Evolutionary conservation across 176 grass and related monocot species (phyloP).

Genomic region (Poa annua): DNA sequence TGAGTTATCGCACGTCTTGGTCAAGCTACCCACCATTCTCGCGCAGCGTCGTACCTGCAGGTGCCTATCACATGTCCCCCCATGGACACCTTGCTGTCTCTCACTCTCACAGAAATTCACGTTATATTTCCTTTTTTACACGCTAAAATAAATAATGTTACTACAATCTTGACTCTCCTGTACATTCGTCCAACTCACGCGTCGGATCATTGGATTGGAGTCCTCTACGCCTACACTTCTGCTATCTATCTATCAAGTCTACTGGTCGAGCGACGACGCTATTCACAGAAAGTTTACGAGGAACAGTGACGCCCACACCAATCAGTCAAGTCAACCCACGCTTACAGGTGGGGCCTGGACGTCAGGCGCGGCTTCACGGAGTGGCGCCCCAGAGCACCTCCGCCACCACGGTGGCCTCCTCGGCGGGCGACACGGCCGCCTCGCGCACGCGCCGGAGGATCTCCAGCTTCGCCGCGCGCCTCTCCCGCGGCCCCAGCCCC

Average conservation of each 20-base stretch:
- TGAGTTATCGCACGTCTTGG: background rate
- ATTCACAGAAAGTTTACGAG: background rate
- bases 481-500: slow-evolving; percentile 69
- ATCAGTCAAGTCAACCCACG: slow-evolving; percentile 7
- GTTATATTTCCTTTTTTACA: slow-evolving; percentile 12
- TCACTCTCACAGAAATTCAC: slow-evolving; percentile 1
- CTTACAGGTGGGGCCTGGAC: slow-evolving; percentile 17
- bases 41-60: too few species aligned
- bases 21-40: too few species aligned
- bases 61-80: too few species aligned
- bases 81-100: too few species aligned
- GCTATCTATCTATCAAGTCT: slow-evolving; percentile 1
- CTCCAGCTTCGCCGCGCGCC: slow-evolving; percentile 63
- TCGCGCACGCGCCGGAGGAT: slow-evolving; percentile 70
- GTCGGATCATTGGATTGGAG: background rate
- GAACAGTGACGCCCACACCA: background rate
- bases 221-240: background rate
- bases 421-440: slow-evolving; percentile 57
- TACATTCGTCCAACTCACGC: slow-evolving; percentile 14
- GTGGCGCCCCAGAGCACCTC: slow-evolving; percentile 89
- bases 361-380: slow-evolving; percentile 30
- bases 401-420: slow-evolving; percentile 62
- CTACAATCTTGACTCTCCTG: slow-evolving; percentile 30
- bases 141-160: background rate
- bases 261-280: background rate